Base-by-base conservation (phyloP, 805 yeast species). In the Teunomyces aglyptinius region DNA sequence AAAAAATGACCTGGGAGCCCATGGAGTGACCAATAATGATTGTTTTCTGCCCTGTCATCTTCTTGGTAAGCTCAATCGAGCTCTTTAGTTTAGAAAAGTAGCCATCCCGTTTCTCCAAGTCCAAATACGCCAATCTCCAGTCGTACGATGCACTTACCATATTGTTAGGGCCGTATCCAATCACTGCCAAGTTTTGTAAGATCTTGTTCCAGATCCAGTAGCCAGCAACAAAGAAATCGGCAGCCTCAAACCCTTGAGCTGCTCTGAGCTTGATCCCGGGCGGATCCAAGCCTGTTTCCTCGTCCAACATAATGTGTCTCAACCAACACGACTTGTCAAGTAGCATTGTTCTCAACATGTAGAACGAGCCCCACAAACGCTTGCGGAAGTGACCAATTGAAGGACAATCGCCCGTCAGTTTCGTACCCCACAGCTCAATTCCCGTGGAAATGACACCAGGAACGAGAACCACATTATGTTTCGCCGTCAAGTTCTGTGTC, bases 131-230 rank as follows among this genome's bases (percentile, higher is more conserved):
- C 54, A 94, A 76, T 60, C 99, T 80, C 99, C 99, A 94, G 64
- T 94, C 99, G 64, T 94, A 94, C 1, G 96, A 78, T 1, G 98
- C 99, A 45, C 91, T 84, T 26, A 77, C 61, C 97, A 94, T 90
- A 57, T 79, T 88, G 55, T 89, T 85, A 2, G 97, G 92, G 41
- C 89, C 96, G 66, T 94, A 94, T 0, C 97, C 97, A 50, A 94
- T 80, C 0, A 89, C 97, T 2, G 97, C 96, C 53, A 94, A 71
- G 59, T 94, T 94, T 65, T 92, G 96, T n/a, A 94, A 73, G 44
- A 94, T 81, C 63, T 94, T 94, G 63, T 89, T 89, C 99, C 99
- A 94, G 58, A 94, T 89, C 99, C 99, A 94, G 65, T 94, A 94
- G 0, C 99, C 99, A 3, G 97, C 88, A 65, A 94, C 83, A 59